These are phyloP conservation scores for Xylaria sp. DNA, from an alignment of 2,329 filamentous ascomycete genomes.

Conservation along the genomic window DNA sequence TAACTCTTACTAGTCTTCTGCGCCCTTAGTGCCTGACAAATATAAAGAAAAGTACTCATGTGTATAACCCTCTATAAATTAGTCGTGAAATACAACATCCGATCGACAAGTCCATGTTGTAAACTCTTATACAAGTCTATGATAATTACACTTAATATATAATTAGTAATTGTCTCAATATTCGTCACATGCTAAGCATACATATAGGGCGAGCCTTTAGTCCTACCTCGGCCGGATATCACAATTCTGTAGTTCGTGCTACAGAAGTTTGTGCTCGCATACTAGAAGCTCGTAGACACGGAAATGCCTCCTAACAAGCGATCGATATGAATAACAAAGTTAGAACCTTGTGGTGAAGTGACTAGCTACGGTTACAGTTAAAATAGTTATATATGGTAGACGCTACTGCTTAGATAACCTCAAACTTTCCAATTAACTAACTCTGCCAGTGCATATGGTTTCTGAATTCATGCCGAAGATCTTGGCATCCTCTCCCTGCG, in stretches of 20 bases:
- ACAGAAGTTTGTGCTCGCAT: background rate
- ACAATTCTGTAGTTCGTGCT: background rate
- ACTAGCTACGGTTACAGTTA: background rate
- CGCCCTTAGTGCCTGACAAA: no score
- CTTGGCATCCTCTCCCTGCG: conserved; percentile 2
- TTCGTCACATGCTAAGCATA: conserved; percentile 6
- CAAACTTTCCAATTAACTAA: background rate
- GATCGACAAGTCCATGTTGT: background rate
- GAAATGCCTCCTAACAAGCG: background rate
- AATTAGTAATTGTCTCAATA: background rate
- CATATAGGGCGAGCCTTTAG: background rate
- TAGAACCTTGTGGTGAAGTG: no score
- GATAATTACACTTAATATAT: background rate
- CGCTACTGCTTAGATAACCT: background rate
- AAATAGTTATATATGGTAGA: background rate
- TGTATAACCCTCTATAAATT: background rate
- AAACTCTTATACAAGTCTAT: background rate
- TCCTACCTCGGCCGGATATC: conserved; percentile 9
- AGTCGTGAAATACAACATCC: background rate
- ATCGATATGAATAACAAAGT: background rate
- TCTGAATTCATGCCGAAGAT: background rate
- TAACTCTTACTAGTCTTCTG: no score
- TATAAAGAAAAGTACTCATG: background rate
- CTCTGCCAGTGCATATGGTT: background rate
- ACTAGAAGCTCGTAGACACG: background rate